These are phyloP conservation scores for Fusarium decemcellulare DNA, from an alignment of 2,329 filamentous ascomycete species.

Conservation along the genomic window DNA sequence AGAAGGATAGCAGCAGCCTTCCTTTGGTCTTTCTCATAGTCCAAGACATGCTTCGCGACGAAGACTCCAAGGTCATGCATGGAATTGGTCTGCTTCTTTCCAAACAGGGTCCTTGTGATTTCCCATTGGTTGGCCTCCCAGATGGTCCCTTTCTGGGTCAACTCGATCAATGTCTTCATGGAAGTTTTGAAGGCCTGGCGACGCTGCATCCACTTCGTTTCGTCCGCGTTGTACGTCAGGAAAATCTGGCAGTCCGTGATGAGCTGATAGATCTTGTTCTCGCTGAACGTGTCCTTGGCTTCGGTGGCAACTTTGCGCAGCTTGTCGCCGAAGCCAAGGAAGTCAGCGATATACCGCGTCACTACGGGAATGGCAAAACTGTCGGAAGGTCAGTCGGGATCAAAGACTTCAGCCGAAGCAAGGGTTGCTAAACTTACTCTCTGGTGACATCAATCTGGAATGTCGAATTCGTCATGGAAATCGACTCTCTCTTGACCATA, in stretches of 20 bases:
- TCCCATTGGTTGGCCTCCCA: conserved; percentile 29
- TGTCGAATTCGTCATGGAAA: conserved; percentile 5
- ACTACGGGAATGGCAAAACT: conserved; percentile 44
- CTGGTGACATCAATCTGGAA: conserved; percentile 37
- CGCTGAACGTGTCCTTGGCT: conserved; percentile 13
- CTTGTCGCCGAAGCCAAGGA: conserved; percentile 38
- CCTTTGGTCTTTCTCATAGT: conserved; percentile 9
- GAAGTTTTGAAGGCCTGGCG: conserved; percentile 39
- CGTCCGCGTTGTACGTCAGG: conserved; percentile 41
- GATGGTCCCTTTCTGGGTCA: conserved; percentile 33
- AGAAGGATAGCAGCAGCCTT: conserved; percentile 35
- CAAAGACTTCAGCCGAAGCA: no score
- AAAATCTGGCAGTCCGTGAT: conserved; percentile 46
- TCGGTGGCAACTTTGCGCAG: conserved; percentile 12
- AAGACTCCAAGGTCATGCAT: conserved; percentile 31
- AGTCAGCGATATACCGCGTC: conserved; percentile 39
- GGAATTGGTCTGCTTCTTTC: conserved; percentile 4
- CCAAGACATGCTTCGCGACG: conserved; percentile 16
- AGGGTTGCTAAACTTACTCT: conserved; percentile 27
- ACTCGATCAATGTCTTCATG: conserved; percentile 26
- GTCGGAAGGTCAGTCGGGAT: background rate
- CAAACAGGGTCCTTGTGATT: background rate
- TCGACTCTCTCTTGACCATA: conserved; percentile 30
- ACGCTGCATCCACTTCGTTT: conserved; percentile 42
- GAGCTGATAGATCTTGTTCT: conserved; percentile 45